phyloP scores from a whole-genome alignment of 305 asterid species.

The Fraxinus platypoda region DNA sequence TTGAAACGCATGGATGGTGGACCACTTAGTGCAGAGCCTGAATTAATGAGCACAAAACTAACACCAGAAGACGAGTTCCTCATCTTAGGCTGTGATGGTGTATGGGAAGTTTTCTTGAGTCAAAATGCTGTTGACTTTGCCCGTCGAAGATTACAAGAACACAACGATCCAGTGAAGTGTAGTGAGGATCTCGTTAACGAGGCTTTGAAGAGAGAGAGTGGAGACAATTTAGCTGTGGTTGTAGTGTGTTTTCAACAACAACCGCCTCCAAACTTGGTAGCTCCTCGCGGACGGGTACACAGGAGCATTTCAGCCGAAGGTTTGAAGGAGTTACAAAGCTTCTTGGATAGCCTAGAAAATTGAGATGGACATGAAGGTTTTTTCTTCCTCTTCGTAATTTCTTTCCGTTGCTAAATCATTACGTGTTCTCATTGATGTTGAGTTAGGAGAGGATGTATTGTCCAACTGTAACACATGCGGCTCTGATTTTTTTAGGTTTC shows the following conservation, averaged over 20 bases:
- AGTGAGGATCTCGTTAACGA: slow-evolving; percentile 82
- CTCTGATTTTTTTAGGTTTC: slow-evolving; percentile 19
- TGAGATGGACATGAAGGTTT: slow-evolving; percentile 38
- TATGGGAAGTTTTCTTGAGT: slow-evolving; percentile 94
- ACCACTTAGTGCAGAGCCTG: slow-evolving; percentile 96
- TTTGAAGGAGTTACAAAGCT: slow-evolving; percentile 78
- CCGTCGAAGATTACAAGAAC: slow-evolving; percentile 82
- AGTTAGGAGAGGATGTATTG: slow-evolving; percentile 55
- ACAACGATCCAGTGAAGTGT: slow-evolving; percentile 77
- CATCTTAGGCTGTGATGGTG: slow-evolving; percentile 92
- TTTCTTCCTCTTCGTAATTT: slow-evolving; percentile 12
- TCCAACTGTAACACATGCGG: slow-evolving; percentile 87
- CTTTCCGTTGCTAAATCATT: slow-evolving; percentile 19
- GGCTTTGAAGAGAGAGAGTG: slow-evolving; percentile 88
- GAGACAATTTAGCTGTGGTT: slow-evolving; percentile 77
- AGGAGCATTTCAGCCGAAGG: slow-evolving; percentile 96
- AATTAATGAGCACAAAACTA: slow-evolving; percentile 66
- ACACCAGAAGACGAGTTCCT: slow-evolving; percentile 89
- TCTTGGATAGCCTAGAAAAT: slow-evolving; percentile 63
- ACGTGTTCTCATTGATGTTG: slow-evolving; percentile 31
- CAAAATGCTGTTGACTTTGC: slow-evolving; percentile 97
- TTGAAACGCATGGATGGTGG: slow-evolving; percentile 66
- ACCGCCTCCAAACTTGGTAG: slow-evolving; percentile 73
- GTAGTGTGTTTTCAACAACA: slow-evolving; percentile 81
- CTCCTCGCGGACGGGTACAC: slow-evolving; percentile 77